Percentiles rank a stretch among this genome's conserved stretches.
Conservation (phyloP, 257 asterid genomes). For the Scutellaria barbata region DNA sequence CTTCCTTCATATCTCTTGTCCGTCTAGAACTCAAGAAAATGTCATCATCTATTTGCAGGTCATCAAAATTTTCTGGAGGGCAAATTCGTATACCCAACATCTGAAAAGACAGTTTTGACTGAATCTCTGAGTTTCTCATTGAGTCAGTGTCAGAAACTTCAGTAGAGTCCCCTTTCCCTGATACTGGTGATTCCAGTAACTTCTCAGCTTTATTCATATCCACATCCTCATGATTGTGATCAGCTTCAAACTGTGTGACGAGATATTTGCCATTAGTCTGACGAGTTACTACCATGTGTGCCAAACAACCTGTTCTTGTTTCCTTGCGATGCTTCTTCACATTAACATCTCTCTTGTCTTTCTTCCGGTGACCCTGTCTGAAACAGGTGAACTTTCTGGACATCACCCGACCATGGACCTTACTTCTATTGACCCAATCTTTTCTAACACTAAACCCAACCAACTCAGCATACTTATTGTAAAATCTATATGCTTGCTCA, state of each 20-base stretch:
- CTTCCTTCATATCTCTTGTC: conserved; percentile 62
- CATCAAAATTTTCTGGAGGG: conserved; percentile 52
- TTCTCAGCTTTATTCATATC: conserved; percentile 46
- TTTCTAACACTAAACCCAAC: conserved; percentile 63
- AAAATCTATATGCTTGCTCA: conserved; percentile 57
- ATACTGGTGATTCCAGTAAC: conserved; percentile 44
- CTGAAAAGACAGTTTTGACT: conserved; percentile 50
- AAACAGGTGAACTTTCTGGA: conserved; percentile 70
- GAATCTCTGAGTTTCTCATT: conserved; percentile 45
- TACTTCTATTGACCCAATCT: conserved; percentile 75
- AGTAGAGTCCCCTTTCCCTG: conserved; percentile 40
- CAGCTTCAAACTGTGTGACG: conserved; percentile 54
- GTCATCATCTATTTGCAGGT: conserved; percentile 45
- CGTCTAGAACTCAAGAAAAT: conserved; percentile 49
- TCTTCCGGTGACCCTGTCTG: conserved; percentile 64
- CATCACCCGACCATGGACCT: conserved; percentile 70
- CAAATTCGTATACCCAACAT: conserved; percentile 58
- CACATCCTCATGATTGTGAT: conserved; percentile 65
- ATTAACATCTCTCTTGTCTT: conserved; percentile 61
- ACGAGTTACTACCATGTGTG: conserved; percentile 65
- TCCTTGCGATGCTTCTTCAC: conserved; percentile 71
- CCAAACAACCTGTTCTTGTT: conserved; percentile 71
- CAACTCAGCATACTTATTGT: conserved; percentile 59
- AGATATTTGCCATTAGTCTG: conserved; percentile 57
- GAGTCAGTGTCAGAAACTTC: conserved; percentile 54